Base-by-base conservation (phyloP, 306 rosid genomes). In the Spatholobus suberectus region DNA sequence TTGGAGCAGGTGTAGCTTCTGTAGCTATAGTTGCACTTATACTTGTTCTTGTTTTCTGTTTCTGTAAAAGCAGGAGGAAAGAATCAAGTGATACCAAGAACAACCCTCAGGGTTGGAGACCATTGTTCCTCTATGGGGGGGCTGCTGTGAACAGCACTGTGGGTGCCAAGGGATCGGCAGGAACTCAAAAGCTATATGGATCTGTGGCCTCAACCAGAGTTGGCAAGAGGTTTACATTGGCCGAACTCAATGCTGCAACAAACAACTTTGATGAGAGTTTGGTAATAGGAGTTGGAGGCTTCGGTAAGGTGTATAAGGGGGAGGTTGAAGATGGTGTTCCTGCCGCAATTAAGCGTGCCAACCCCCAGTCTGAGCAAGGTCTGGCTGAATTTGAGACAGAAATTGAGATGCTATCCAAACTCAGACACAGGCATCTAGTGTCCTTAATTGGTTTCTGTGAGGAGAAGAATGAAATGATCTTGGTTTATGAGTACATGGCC, bases 361-460 rank as follows among this genome's bases (percentile, higher is more conserved):
- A 94, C 78, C 98, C 95, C 0, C 97, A 94, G 26, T 96, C 98
- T 20, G 88, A 94, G 66, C 99, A 96, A 82, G 99, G 99, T 27
- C 83, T 96, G 18, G 89, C 90, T 3, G 99, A 96, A 86, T 96
- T 96, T 4, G 97, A 96, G 86, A 96, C 98, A 0, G 99, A 96
- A 89, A 96, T 96, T n/a, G 99, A 94, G 87, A 94, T 94, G 98
- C 99, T 96, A 58, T 96, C 98, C 1, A 96, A 94, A 87, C 97
- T 96, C 73, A 91, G 97, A 86, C 99, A 96, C 52, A 87, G 96
- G 74, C 99, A 96, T 85, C 84, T 96, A 29, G 99, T 96, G 78
- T 91, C 98, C 83, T 82, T 96, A 91, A 92, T 94, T 44, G 99
- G 99, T 17, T 96, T 91, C 86, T 96, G 99, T 44, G 99, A 94